These are phyloP conservation scores for Terana coerulea DNA, from an alignment of 768 basidiomycete species.

Conservation along the genomic window DNA sequence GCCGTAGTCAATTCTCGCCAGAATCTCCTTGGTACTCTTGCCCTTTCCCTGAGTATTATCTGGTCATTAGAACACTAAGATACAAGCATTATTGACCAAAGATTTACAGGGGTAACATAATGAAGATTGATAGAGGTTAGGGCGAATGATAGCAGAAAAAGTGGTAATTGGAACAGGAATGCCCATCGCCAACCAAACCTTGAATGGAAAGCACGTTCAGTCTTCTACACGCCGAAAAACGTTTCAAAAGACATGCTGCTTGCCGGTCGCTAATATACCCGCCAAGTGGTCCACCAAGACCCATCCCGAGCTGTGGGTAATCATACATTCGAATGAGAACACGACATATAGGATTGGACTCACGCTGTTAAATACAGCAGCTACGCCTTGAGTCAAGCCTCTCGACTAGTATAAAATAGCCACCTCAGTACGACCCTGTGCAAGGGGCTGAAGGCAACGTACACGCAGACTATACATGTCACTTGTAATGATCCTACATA, in stretches of 20 bases:
- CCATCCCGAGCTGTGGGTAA: constrained; percentile 67
- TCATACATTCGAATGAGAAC: no score
- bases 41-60: constrained; percentile 51
- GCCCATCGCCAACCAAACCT: constrained; percentile 84
- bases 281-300: constrained; percentile 76
- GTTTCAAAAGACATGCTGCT: constrained; percentile 7
- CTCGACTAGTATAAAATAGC: no score
- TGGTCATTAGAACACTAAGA: constrained; percentile 2
- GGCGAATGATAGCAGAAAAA: constrained; percentile 57
- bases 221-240: neutral
- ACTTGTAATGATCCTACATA: constrained; percentile 64
- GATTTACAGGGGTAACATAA: constrained; percentile 65
- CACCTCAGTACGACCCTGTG: no score
- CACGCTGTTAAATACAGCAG: constrained; percentile 71
- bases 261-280: constrained; percentile 69
- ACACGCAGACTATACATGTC: constrained; percentile 81
- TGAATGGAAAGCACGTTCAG: neutral
- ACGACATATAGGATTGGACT: constrained; percentile 21
- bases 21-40: constrained; percentile 57
- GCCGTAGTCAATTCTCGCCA: constrained; percentile 76
- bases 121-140: constrained; percentile 54
- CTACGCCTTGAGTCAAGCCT: constrained; percentile 68
- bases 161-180: constrained; percentile 68
- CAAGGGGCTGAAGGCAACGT: no score
- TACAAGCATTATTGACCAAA: neutral